Evolutionary conservation across 192 early-diverging fungal genomes (phyloP).

Genomic region (Obelidium mucronatum): DNA sequence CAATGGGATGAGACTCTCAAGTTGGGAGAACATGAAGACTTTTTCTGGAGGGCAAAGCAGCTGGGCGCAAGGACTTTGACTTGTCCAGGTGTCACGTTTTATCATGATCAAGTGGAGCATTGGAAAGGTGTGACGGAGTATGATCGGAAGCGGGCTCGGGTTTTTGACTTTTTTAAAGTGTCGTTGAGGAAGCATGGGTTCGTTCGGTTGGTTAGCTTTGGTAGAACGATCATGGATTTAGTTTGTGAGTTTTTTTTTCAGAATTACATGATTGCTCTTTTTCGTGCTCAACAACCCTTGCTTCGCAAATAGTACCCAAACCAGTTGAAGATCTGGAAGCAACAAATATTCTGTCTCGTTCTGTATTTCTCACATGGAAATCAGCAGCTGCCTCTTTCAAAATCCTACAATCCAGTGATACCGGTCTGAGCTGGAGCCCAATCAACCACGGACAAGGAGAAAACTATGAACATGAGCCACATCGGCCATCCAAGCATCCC

Average conservation of each 20-base stretch:
- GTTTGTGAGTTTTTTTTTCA: slow-evolving; percentile 19
- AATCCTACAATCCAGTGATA: slow-evolving; percentile 29
- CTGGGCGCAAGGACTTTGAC: slow-evolving; percentile 37
- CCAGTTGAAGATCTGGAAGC: slow-evolving; percentile 17
- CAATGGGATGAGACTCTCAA: slow-evolving; percentile 47
- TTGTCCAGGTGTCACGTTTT: slow-evolving; percentile 42
- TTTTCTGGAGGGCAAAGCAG: slow-evolving; percentile 45
- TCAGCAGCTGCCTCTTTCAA: slow-evolving; percentile 34
- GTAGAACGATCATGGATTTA: slow-evolving; percentile 43
- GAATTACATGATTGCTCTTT: not conserved
- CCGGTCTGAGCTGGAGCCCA: slow-evolving; percentile 29
- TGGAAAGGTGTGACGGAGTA: slow-evolving; percentile 43
- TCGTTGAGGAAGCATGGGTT: slow-evolving; percentile 36
- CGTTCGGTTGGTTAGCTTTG: slow-evolving; percentile 33
- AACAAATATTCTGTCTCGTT: slow-evolving; percentile 26
- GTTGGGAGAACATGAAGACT: slow-evolving; percentile 49
- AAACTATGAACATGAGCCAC: slow-evolving; percentile 41
- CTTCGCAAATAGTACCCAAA: slow-evolving; percentile 25
- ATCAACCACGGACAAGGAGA: slow-evolving; percentile 46
- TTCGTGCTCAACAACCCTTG: not conserved
- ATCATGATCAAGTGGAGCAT: slow-evolving; percentile 45
- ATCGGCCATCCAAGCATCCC: not conserved
- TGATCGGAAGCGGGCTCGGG: slow-evolving; percentile 38
- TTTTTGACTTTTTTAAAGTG: slow-evolving; percentile 44
- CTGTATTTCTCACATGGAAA: slow-evolving; percentile 27